A percentile compares a stretch with the other conserved stretches of the same genome.
Conservation (phyloP, 176 grass and related monocot species). For the Juncus effusus region DNA sequence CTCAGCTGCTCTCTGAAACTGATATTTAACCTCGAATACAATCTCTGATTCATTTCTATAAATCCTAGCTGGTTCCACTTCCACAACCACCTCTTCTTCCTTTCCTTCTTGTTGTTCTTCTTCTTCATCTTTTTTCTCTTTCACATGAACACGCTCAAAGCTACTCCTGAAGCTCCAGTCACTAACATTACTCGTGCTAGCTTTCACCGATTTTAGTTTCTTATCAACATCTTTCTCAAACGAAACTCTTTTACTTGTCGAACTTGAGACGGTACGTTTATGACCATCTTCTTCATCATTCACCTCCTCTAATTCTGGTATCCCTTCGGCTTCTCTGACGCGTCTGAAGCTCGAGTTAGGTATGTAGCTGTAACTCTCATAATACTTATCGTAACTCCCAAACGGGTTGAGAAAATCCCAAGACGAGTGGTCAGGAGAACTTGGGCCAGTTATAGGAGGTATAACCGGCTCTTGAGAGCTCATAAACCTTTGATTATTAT, state of each 20-base stretch:
- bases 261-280: neutral
- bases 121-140: slow-evolving; percentile 54
- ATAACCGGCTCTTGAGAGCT: slow-evolving; percentile 10
- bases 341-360: slow-evolving; percentile 73
- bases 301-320: slow-evolving; percentile 92
- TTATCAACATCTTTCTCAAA: neutral
- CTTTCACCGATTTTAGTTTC: slow-evolving; percentile 3
- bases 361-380: slow-evolving; percentile 44
- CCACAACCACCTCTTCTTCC: slow-evolving; percentile 14
- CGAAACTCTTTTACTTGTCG: slow-evolving; percentile 8
- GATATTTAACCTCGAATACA: slow-evolving; percentile 46
- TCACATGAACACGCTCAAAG: slow-evolving; percentile 55
- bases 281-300: slow-evolving; percentile 41
- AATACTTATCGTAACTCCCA: slow-evolving; percentile 69
- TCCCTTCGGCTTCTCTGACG: slow-evolving; percentile 90
- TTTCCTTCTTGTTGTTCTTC: slow-evolving; percentile 41
- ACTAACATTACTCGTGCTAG: slow-evolving; percentile 21
- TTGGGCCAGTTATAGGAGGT: slow-evolving; percentile 30
- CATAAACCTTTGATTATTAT: slow-evolving; percentile 10
- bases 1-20: slow-evolving; percentile 51
- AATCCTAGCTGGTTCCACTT: slow-evolving; percentile 14
- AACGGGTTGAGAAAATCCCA: slow-evolving; percentile 98
- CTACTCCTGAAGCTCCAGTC: slow-evolving; percentile 34
- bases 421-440: slow-evolving; percentile 64
- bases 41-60: slow-evolving; percentile 58